Evolutionary conservation across 805 yeast species (phyloP), one percentile per base, ranked within the genome.

Genomic region (Dipodascus geniculatus): DNA sequence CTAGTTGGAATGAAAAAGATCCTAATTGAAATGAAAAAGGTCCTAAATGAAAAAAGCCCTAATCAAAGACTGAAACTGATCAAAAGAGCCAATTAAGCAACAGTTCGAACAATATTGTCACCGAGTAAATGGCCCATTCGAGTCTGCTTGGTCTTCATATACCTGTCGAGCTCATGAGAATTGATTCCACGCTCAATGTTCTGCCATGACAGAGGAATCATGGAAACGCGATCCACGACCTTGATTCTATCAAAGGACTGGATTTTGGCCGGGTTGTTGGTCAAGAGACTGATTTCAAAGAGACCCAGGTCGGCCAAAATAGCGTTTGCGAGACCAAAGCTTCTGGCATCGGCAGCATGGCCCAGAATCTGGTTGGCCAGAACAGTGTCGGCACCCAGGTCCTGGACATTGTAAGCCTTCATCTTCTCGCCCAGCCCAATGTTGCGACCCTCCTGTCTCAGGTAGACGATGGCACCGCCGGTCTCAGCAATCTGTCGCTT

Each of bases 301-400:
- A 87, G 76, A 8, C 89, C 93, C 59, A 93, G 74, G 68, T 93
- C 99, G 49, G 83, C 65, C 52, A 93, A 72, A 42, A 93, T 93
- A 1, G 98, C 93, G 6, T 97, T 93, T 4, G 98, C 99, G 56
- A 93, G 73, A 1, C 93, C 82, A 66, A 91, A 93, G 48, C 90
- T 85, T 62, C 99, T 81, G n/a, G 87, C 96, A 69, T 93, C 99
- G 0, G 97, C 98, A 3, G 99, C 99, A 63, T 93, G 99, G 61
- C 96, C 79, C 58, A 93, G 75, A 71, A 93, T 67, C 55, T 93
- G 71, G 68, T 93, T 93, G 6, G 99, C 99, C 68, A 90, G 95
- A 2, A 93, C 98, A 0, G 99, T 93, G 68, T 93, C 99, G 6
- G 98, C 98, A 4, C 99, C 99, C 55, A 93, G 74, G 70, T 93